Conservation (phyloP, 106 monocot species). For the Posidonia australis region DNA sequence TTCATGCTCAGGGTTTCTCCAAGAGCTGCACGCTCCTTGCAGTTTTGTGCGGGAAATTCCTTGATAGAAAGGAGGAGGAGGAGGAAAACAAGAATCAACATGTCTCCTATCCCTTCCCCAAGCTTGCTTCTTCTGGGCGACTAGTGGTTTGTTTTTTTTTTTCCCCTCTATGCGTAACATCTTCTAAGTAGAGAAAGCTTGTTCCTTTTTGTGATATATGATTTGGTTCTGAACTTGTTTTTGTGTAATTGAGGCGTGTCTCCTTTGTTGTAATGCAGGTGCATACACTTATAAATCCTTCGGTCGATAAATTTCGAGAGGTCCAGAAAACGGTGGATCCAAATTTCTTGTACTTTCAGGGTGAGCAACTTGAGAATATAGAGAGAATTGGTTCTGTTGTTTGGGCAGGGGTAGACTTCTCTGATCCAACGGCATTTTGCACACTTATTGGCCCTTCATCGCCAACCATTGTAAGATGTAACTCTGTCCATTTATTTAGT, state of each 20-base stretch:
- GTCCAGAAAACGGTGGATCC: slow-evolving; percentile 39
- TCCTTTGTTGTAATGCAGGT: slow-evolving; percentile 43
- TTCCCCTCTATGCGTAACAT: background rate
- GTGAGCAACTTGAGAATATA: slow-evolving; percentile 53
- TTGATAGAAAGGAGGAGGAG: slow-evolving; percentile 8
- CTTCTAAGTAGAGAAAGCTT: background rate
- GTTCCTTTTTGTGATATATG: background rate
- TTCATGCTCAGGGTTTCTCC: slow-evolving; percentile 31
- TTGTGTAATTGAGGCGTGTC: background rate
- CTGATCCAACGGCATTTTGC: slow-evolving; percentile 43
- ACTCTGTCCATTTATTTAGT: background rate
- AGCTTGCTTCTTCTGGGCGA: slow-evolving; percentile 68
- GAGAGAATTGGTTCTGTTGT: slow-evolving; percentile 64
- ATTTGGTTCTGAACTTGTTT: slow-evolving; percentile 1
- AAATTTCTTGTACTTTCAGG: slow-evolving; percentile 72
- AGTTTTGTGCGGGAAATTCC: slow-evolving; percentile 50
- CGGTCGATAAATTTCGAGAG: slow-evolving; percentile 53
- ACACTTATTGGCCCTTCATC: slow-evolving; percentile 53
- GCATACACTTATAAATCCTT: slow-evolving; percentile 73
- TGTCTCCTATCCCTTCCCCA: slow-evolving; percentile 54
- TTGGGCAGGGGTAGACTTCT: slow-evolving; percentile 47
- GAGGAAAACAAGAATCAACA: slow-evolving; percentile 10
- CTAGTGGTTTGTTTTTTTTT: slow-evolving; percentile 46
- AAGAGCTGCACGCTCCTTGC: slow-evolving; percentile 75
- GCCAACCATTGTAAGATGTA: slow-evolving; percentile 78